Base-by-base conservation (phyloP, 2,329 filamentous ascomycete species). In the Calonectria hawksworthii region DNA sequence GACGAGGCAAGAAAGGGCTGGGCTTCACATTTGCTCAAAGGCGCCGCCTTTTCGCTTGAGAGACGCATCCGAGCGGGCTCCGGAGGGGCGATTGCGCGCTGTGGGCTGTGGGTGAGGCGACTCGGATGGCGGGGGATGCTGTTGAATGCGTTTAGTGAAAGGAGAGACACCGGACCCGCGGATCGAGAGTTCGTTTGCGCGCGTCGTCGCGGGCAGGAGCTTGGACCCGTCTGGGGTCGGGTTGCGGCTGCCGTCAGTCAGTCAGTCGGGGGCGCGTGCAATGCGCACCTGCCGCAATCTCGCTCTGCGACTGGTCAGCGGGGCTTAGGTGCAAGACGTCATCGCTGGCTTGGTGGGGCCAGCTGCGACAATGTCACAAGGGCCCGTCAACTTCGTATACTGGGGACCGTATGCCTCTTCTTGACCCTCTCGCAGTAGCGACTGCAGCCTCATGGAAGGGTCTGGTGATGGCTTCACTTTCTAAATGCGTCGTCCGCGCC, bases 11-110 rank as follows among this genome's bases (percentile, higher is more conserved):
- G 65, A 74, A 74, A 75, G 44, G 73, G 61, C 68, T 64, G 34
- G 56, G 23, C 73, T 74, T 78, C 77, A 79, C 80, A 80, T 80
- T 38, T n/a, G 71, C 68, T 34, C 56, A 28, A 61, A 13, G 61
- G 41, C 44, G 32, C n/a, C 8, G 56, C 23, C 28, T 52, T 67
- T 18, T 51, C 59, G 28, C n/a, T 41, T 66, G 26, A 59, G 59
- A 18, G 30, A 66, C 54, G 59, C 50, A 59, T 54, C 41, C 51
- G 32, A 32, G 50, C 47, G 34, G 30, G 21, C 44, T n/a, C 44
- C 50, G 23, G 47, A 21, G 23, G 41, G 32, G 34, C 21, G 66
- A 30, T 56, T 50, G 54, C 28, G 54, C 66, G 23, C 28, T 26
- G 66, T 9, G 44, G 44, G 44, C 44, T 47, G 23, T 56, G 47